Evolutionary conservation across 257 asterid genomes (phyloP), one percentile per base, ranked within the genome.

Genomic region (Nyctanthes arbortristis): DNA sequence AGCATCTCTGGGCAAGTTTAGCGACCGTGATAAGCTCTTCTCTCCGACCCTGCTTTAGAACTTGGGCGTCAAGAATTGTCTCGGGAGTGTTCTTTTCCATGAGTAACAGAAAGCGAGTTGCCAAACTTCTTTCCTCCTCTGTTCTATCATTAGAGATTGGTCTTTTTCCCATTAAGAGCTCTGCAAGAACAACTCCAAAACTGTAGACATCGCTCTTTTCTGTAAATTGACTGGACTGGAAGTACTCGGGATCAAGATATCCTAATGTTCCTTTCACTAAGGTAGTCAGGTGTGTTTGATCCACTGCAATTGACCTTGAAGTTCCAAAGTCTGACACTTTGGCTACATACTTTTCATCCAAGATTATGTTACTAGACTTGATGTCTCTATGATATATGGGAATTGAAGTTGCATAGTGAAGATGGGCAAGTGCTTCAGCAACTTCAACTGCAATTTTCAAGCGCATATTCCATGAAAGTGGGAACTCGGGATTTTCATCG

Each of bases 171-270:
- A 77, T 76, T 13, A 76, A 14, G 22, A 76, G 80, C 29, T 70
- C 77, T 1, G 28, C 77, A 2, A 76, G 76, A 8, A 76, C 76
- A 13, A 76, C 73, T 32, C 73, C 80, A 34, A 76, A 76, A 13
- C 77, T 71, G 5, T 71, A 76, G 3, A 76, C 81, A 1, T 71
- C 74, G n/a, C 81, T 76, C 33, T 76, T 76, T 16, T 76, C 76
- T 5, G 77, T 56, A 20, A 63, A 75, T 3, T 64, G 79, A 7
- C 63, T 58, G 0, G 76, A 43, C 18, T 32, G 68, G 35, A 76
- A 71, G 32, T 76, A 76, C 40, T 76, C 77, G 0, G 80, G 80
- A 62, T 76, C 80, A 1, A 71, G 8, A 52, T 76, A 76, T 2
- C 80, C 80, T 8, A 76, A 71, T 3, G 81, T 77, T 20, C 81